A percentile compares a stretch with the other conserved stretches of the same genome.
phyloP scores from a whole-genome alignment of 768 basidiomycete genomes.

The Leccinum sublutescens region DNA sequence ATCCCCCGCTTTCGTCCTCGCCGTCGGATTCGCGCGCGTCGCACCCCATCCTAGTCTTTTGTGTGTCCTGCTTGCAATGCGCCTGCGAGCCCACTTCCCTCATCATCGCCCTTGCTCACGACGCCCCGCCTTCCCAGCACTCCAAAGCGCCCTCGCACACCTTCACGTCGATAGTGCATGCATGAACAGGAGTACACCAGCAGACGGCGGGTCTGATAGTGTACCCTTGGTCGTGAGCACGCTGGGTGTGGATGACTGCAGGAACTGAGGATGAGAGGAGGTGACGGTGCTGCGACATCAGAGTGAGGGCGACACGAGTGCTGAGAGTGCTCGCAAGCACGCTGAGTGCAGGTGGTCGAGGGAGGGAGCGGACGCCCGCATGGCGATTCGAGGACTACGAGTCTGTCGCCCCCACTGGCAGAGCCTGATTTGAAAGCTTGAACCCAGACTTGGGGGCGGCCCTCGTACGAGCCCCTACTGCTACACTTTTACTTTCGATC shows the following conservation, averaged over 20 bases:
- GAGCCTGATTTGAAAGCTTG: too few relatives aligned
- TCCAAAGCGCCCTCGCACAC: background rate
- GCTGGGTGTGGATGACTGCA: background rate
- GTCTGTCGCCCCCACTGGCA: too few relatives aligned
- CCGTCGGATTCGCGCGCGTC: too few relatives aligned
- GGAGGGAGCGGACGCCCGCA: too few relatives aligned
- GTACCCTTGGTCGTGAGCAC: background rate
- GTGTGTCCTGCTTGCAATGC: background rate
- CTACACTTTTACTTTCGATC: background rate
- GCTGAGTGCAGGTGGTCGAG: background rate
- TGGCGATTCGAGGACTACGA: too few relatives aligned
- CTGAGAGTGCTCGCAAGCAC: background rate
- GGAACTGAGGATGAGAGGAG: background rate
- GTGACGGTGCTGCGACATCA: too few relatives aligned
- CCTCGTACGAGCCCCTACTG: background rate
- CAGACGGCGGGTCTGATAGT: background rate
- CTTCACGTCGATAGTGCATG: background rate
- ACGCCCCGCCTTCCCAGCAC: background rate
- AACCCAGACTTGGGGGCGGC: too few relatives aligned
- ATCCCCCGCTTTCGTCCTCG: too few relatives aligned
- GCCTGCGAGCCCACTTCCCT: background rate
- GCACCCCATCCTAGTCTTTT: too few relatives aligned
- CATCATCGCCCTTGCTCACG: background rate
- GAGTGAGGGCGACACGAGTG: background rate
- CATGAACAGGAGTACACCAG: background rate